A percentile compares a stretch with the other conserved stretches of the same genome.
Evolutionary conservation across 768 basidiomycete genomes (phyloP).

Genomic region (Leccinum obscurum): DNA sequence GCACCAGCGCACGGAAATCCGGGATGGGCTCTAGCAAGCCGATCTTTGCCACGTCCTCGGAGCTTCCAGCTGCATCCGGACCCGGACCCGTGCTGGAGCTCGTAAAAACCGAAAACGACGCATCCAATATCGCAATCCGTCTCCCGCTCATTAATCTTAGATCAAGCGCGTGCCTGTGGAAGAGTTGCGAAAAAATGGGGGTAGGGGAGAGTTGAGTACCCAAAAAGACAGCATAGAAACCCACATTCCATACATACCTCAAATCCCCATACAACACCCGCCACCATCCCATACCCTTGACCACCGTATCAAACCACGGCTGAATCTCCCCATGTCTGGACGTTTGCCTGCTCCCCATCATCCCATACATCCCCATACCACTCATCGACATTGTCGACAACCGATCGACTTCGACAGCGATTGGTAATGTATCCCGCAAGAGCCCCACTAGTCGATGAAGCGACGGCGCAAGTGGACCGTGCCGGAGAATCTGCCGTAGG

Average conservation of each 20-base stretch:
- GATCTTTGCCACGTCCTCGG: slow-evolving; percentile 19
- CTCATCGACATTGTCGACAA: slow-evolving; percentile 40
- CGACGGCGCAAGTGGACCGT: slow-evolving; percentile 64
- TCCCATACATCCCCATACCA: slow-evolving; percentile 15
- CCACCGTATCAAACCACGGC: slow-evolving; percentile 58
- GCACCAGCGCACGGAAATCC: slow-evolving; percentile 50
- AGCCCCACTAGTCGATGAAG: slow-evolving; percentile 66
- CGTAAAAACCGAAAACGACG: slow-evolving; percentile 57
- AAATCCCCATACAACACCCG: slow-evolving; percentile 69
- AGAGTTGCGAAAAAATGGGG: neutral
- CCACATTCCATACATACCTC: slow-evolving; percentile 40
- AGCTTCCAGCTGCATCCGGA: neutral
- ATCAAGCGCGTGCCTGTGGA: slow-evolving; percentile 69
- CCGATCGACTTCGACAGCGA: slow-evolving; percentile 67
- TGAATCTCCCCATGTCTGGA: slow-evolving; percentile 2
- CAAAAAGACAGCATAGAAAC: neutral
- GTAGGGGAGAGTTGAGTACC: neutral
- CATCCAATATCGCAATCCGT: slow-evolving; percentile 74
- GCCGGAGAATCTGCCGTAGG: slow-evolving; percentile 68
- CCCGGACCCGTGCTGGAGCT: neutral
- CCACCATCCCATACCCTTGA: slow-evolving; percentile 84
- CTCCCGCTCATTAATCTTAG: slow-evolving; percentile 70
- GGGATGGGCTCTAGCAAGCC: slow-evolving; percentile 60
- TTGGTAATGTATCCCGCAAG: slow-evolving; percentile 74
- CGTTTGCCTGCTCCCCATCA: neutral